Conservation (phyloP, 2,329 filamentous ascomycete genomes). For the Lasiodiplodia gonubiensis region DNA sequence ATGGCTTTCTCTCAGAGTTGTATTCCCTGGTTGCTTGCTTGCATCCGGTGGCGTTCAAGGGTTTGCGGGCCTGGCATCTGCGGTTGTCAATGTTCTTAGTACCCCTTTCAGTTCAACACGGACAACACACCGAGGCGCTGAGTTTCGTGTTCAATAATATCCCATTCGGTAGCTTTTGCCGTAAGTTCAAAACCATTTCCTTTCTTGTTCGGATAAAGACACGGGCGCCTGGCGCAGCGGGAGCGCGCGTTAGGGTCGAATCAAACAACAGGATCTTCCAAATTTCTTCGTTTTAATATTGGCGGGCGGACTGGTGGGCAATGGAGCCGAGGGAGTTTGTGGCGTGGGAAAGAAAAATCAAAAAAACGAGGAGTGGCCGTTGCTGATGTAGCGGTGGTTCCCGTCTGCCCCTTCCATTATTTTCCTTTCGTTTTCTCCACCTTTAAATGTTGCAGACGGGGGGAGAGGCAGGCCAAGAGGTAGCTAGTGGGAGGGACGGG, state of each 20-base stretch:
- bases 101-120: conserved; percentile 17
- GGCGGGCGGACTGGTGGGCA: conserved; percentile 2
- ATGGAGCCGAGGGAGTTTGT: conserved; percentile 2
- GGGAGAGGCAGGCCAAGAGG: not conserved
- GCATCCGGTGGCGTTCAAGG: conserved; percentile 26
- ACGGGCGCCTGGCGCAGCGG: conserved; percentile 10
- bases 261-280: not conserved
- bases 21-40: conserved; percentile 25
- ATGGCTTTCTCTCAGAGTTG: conserved; percentile 26
- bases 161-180: conserved; percentile 6
- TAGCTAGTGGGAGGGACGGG: conserved; percentile 3
- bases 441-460: conserved; percentile 4
- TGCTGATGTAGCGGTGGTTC: not conserved
- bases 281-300: conserved; percentile 11
- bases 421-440: conserved; percentile 11
- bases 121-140: conserved; percentile 4
- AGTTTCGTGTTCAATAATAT: conserved; percentile 27
- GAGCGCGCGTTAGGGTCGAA: conserved; percentile 7
- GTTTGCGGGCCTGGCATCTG: conserved; percentile 26
- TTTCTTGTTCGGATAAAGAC: conserved; percentile 15
- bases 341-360: not conserved
- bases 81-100: conserved; percentile 24
- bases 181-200: conserved; percentile 15
- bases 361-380: not conserved
- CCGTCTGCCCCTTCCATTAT: conserved; percentile 5